These are phyloP conservation scores for Coemansia sp. DNA, from an alignment of 192 early-diverging fungal species.

Conservation along the genomic window DNA sequence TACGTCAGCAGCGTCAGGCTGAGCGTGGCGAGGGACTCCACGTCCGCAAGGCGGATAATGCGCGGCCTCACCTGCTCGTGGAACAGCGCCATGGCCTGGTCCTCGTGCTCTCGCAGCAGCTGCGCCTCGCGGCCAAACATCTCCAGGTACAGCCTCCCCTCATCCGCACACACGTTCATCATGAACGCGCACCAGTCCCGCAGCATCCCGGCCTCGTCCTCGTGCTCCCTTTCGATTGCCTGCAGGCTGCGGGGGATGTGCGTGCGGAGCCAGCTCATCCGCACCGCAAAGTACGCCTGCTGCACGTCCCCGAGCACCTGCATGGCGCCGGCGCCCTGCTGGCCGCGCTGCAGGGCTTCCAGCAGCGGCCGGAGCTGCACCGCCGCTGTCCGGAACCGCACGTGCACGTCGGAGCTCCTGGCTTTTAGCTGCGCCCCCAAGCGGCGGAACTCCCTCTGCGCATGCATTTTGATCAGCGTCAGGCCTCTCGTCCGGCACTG, in stretches of 20 bases:
- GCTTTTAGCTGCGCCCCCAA: slow-evolving; percentile 1
- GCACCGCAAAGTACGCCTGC: slow-evolving; percentile 68
- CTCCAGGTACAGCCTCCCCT: slow-evolving; percentile 72
- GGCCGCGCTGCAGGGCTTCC: slow-evolving; percentile 69
- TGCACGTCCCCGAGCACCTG: slow-evolving; percentile 73
- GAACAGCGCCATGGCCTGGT: slow-evolving; percentile 68
- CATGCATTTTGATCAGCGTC: slow-evolving; percentile 85
- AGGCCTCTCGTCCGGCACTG: slow-evolving; percentile 94
- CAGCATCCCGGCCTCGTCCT: slow-evolving; percentile 15
- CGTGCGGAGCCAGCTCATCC: slow-evolving; percentile 66
- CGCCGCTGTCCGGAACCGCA: slow-evolving; percentile 75
- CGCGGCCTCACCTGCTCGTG: slow-evolving; percentile 84
- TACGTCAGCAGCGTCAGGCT: slow-evolving; percentile 56
- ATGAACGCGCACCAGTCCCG: slow-evolving; percentile 75
- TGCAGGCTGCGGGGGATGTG: slow-evolving; percentile 64
- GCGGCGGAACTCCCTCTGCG: slow-evolving; percentile 59
- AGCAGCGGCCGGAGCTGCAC: slow-evolving; percentile 63
- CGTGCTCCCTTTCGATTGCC: slow-evolving; percentile 41
- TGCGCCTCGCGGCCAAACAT: slow-evolving; percentile 58
- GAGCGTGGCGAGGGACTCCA: slow-evolving; percentile 78
- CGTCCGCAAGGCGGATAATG: slow-evolving; percentile 81
- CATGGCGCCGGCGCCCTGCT: slow-evolving; percentile 63
- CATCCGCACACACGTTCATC: slow-evolving; percentile 79
- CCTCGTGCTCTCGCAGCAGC: slow-evolving; percentile 65
- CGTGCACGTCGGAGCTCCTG: slow-evolving; percentile 56